phyloP scores from a whole-genome alignment of 495 filamentous ascomycete genomes.

The Penicillium waksmanii region DNA sequence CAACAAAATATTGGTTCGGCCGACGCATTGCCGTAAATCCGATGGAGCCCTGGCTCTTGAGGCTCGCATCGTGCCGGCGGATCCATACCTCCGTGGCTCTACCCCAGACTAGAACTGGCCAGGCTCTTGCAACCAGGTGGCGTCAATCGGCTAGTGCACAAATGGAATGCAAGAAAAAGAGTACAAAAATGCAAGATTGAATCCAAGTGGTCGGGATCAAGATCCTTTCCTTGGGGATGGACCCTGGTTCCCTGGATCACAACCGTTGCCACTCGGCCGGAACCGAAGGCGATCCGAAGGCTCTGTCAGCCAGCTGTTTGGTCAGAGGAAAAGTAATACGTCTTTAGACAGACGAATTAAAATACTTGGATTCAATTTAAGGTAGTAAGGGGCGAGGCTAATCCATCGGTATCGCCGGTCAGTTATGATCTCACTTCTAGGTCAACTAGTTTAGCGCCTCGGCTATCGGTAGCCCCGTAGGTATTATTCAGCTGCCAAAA shows the following conservation, averaged over 20 bases:
- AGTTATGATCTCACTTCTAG: background rate
- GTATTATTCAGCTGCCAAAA: background rate
- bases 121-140: slow-evolving; percentile 4
- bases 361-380: background rate
- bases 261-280: slow-evolving; percentile 15
- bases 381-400: background rate
- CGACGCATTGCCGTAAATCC: slow-evolving; percentile 7
- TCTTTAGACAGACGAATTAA: background rate
- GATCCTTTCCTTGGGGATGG: background rate
- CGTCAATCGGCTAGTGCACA: slow-evolving; percentile 10
- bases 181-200: slow-evolving; percentile 5
- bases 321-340: background rate
- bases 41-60: background rate
- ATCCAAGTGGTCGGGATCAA: background rate
- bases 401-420: background rate
- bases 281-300: slow-evolving; percentile 4
- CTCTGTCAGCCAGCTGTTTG: background rate
- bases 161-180: background rate
- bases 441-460: background rate
- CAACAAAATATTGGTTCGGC: slow-evolving; percentile 10
- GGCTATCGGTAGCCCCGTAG: background rate
- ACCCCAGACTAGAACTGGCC: slow-evolving; percentile 15
- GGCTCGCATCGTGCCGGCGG: background rate
- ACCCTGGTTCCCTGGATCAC: slow-evolving; percentile 11
- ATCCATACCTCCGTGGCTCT: slow-evolving; percentile 2